Base-by-base conservation (phyloP, 2,329 filamentous ascomycete genomes). In the Venturia asperata region DNA sequence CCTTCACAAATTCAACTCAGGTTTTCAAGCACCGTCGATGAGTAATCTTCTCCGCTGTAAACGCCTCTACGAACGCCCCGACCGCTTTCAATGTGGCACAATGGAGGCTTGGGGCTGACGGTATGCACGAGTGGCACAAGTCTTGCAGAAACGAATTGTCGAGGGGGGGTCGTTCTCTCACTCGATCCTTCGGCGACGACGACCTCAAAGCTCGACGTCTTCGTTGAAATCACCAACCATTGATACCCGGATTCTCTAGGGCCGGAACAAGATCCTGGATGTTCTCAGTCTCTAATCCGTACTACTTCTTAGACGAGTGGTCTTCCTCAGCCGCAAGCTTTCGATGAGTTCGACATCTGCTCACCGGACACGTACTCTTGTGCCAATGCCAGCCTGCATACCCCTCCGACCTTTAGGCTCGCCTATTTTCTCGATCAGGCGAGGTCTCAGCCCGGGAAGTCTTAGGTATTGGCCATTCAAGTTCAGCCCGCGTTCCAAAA, bases 381-480 rank as follows among this genome's bases (percentile, higher is more conserved):
- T 58, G 49, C 49, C 47, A 52, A 52, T 52, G 47, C 47, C 27
- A 11, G 21, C 24, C n/a, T 56, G 49, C 52, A 58, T 58, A 5
- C 9, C 52, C 3, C 19, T 17, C 30, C 17, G 27, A 10, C 27
- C 52, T 58, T 24, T 58, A 21, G 52, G 27, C 19, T 21, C 52
- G 52, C 30, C 52, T 37, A 11, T 34, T 10, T 37, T 58, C 52
- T 37, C 30, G 37, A 21, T 37, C 30, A 37, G 15, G 52, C 52
- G 4, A 58, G 10, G 9, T 58, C 30, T 30, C 30, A 58, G n/a
- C 27, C 37, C 30, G 27, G 17, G 15, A 34, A 58, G 13, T 37
- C 52, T 34, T 58, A n/a, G n/a, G n/a, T 4, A n/a, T 58, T 34
- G 52, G 52, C 15, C 27, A 10, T 58, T 37, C 27, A n/a, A n/a